phyloP scores from a whole-genome alignment of 106 monocot species.

The Iris macrosiphon region DNA sequence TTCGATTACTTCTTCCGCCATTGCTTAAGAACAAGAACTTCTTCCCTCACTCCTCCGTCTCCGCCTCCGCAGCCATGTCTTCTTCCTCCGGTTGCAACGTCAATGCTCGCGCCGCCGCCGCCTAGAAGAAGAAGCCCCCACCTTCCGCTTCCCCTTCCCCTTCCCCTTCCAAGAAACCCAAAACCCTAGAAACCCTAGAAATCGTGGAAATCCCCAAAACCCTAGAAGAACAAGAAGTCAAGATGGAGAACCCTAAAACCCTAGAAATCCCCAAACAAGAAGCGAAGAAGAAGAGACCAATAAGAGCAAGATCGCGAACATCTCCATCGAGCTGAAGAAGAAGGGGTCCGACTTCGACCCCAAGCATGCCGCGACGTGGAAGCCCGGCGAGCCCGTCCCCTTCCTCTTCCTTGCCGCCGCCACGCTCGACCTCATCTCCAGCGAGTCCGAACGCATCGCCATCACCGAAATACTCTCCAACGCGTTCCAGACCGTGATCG shows the following conservation, averaged over 20 bases:
- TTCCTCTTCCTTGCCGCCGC: constrained; percentile 81
- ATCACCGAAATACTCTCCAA: constrained; percentile 89
- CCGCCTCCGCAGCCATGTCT: constrained; percentile 31
- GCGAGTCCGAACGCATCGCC: constrained; percentile 66
- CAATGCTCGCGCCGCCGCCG: constrained; percentile 63
- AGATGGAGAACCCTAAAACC: constrained; percentile 16
- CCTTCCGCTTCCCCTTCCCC: neutral
- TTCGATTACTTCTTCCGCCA: too few species aligned
- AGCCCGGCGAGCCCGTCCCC: constrained; percentile 67
- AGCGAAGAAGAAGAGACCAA: too few species aligned
- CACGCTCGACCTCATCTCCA: constrained; percentile 67
- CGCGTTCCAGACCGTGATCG: constrained; percentile 81
- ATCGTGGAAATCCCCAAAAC: neutral
- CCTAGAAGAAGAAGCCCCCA: constrained; percentile 31
- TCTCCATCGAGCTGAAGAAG: constrained; percentile 48
- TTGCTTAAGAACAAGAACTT: too few species aligned
- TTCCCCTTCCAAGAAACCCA: constrained; percentile 44
- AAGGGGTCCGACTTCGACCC: constrained; percentile 65
- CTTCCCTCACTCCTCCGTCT: constrained; percentile 1
- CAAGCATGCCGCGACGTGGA: constrained; percentile 58
- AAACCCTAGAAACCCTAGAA: constrained; percentile 18
- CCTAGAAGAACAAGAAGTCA: too few species aligned
- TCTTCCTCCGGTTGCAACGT: constrained; percentile 33
- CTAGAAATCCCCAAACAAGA: too few species aligned
- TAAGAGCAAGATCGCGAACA: too few species aligned